phyloP scores from a whole-genome alignment of 2,329 filamentous ascomycete genomes.

The Aspergillaceae sp. region DNA sequence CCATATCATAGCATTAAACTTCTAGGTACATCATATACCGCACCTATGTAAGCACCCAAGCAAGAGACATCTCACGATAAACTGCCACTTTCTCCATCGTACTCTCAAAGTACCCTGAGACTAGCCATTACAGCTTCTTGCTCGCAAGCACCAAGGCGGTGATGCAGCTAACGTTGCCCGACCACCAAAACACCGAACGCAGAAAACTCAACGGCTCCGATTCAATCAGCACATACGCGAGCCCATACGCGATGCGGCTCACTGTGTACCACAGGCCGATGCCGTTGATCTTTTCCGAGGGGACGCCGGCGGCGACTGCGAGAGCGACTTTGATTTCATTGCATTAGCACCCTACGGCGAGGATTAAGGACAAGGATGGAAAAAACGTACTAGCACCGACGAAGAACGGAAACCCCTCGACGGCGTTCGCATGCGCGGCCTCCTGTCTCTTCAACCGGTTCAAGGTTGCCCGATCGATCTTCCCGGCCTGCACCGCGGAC shows the following conservation, averaged over 20 bases:
- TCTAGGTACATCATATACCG: too few species aligned
- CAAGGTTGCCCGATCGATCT: constrained; percentile 27
- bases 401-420: constrained; percentile 33
- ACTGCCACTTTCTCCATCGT: too few species aligned
- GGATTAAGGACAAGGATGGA: too few species aligned
- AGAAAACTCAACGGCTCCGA: constrained; percentile 21
- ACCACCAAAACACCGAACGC: constrained; percentile 33
- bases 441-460: constrained; percentile 30
- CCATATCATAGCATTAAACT: too few species aligned
- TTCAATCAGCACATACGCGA: constrained; percentile 28
- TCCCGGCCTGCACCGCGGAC: constrained; percentile 26
- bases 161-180: constrained; percentile 31
- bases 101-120: not conserved
- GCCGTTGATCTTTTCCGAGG: constrained; percentile 27
- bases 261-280: constrained; percentile 30
- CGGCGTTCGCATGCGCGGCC: constrained; percentile 23
- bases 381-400: constrained; percentile 23
- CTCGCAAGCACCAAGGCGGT: constrained; percentile 29
- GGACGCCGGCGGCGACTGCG: constrained; percentile 28
- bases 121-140: constrained; percentile 16
- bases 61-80: too few species aligned
- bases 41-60: too few species aligned
- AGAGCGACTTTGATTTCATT: constrained; percentile 19
- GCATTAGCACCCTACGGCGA: constrained; percentile 3
- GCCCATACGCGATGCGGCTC: constrained; percentile 25